Conservation (phyloP, 306 rosid species). For the Begonia fuchsioides region DNA sequence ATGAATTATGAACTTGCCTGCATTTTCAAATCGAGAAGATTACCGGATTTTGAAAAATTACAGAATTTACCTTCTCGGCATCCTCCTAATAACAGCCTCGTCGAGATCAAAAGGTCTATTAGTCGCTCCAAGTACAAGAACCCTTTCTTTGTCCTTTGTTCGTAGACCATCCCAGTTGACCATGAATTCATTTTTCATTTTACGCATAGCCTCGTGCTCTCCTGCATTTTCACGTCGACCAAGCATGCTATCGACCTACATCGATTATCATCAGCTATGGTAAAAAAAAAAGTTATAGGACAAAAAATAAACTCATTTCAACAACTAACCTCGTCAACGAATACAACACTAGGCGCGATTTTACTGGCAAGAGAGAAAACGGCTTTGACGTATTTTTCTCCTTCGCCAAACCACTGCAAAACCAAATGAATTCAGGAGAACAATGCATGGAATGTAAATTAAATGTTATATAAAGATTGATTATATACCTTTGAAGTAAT, state of each 20-base stretch:
- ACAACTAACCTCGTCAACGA: constrained; percentile 82
- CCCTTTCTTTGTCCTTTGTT: constrained; percentile 85
- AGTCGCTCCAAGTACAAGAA: constrained; percentile 92
- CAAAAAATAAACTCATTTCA: background rate
- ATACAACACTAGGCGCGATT: constrained; percentile 90
- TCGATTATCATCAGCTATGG: constrained; percentile 9
- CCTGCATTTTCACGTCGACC: constrained; percentile 93
- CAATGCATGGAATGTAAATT: background rate
- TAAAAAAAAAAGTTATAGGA: background rate
- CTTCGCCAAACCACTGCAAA: constrained; percentile 97
- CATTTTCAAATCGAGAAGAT: too few species aligned
- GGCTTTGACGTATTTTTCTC: constrained; percentile 90
- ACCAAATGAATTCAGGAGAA: constrained; percentile 6
- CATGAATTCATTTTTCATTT: constrained; percentile 98
- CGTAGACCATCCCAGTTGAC: constrained; percentile 98
- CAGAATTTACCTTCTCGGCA: constrained; percentile 65
- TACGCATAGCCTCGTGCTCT: constrained; percentile 96
- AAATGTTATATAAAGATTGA: background rate
- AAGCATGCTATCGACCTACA: constrained; percentile 94
- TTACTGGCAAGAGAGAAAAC: constrained; percentile 93
- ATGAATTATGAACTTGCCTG: too few species aligned
- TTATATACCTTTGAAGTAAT: constrained; percentile 70
- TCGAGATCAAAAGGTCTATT: constrained; percentile 97
- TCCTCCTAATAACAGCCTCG: constrained; percentile 97
- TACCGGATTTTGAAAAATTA: background rate